Conservation (phyloP, 805 yeast species). For the Candida maesae region DNA sequence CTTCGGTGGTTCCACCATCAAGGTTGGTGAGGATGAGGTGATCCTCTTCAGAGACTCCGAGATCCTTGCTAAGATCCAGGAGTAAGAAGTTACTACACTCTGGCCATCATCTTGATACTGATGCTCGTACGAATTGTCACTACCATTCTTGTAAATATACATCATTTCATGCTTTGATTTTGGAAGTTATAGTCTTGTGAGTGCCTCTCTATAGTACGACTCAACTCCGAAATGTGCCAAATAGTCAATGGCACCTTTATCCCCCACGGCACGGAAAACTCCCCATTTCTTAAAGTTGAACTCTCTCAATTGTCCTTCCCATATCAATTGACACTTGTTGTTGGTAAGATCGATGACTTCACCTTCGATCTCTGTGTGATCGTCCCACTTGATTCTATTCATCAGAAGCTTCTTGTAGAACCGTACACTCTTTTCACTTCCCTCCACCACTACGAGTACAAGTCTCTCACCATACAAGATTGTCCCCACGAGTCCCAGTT, state of each 20-base stretch:
- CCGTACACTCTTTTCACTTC: constrained; percentile 58
- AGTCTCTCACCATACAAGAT: constrained; percentile 37
- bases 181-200: not conserved
- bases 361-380: constrained; percentile 33
- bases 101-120: no score
- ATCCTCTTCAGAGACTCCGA: constrained; percentile 90
- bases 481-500: constrained; percentile 62
- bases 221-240: constrained; percentile 51
- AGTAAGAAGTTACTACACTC: no score
- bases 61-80: constrained; percentile 87
- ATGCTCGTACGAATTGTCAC: not conserved
- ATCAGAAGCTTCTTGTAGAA: constrained; percentile 59
- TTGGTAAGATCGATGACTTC: constrained; percentile 34
- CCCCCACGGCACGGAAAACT: constrained; percentile 49
- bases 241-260: constrained; percentile 42
- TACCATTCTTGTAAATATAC: constrained; percentile 4
- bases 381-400: constrained; percentile 68
- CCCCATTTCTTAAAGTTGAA: constrained; percentile 68
- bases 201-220: constrained; percentile 52
- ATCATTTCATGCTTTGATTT: not conserved
- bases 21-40: constrained; percentile 77
- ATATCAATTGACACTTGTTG: constrained; percentile 48
- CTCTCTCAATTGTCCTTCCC: constrained; percentile 66
- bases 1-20: constrained; percentile 88
- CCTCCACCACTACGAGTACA: constrained; percentile 69